phyloP scores from a whole-genome alignment of 495 filamentous ascomycete species.

The Penicillium egyptiacum region DNA sequence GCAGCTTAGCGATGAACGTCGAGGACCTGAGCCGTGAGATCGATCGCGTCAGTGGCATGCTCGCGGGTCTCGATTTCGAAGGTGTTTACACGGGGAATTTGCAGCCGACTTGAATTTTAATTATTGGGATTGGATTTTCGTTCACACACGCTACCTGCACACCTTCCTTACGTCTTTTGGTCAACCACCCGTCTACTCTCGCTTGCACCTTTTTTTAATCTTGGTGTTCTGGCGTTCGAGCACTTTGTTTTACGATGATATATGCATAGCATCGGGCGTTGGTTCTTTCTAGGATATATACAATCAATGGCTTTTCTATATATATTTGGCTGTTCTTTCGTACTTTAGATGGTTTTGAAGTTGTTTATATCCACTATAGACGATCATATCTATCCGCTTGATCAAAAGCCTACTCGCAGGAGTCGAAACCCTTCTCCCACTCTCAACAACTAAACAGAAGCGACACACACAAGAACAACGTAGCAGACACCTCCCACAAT shows the following conservation, averaged over 20 bases:
- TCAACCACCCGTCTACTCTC: neutral
- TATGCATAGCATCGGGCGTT: slow-evolving; percentile 36
- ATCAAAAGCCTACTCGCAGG: neutral
- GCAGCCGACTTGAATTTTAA: slow-evolving; percentile 12
- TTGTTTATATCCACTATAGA: neutral
- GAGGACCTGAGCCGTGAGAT: slow-evolving; percentile 86
- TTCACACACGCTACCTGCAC: neutral
- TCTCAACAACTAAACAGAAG: too few species aligned
- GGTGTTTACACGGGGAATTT: slow-evolving; percentile 46
- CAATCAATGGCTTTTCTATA: slow-evolving; percentile 7
- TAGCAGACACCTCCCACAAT: neutral
- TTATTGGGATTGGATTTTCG: neutral
- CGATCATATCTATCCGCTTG: neutral
- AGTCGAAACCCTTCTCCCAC: neutral
- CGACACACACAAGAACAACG: neutral
- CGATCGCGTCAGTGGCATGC: slow-evolving; percentile 58
- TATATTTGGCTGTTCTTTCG: neutral
- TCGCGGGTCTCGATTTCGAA: slow-evolving; percentile 52
- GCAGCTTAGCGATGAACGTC: slow-evolving; percentile 72
- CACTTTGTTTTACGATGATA: slow-evolving; percentile 20
- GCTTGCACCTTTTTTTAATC: neutral
- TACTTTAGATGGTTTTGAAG: neutral
- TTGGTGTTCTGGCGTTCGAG: slow-evolving; percentile 19
- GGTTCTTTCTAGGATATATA: slow-evolving; percentile 12
- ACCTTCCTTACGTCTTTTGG: neutral